Evolutionary conservation across 2,329 filamentous ascomycete genomes (phyloP).

Genomic region (Xylariaceae sp.): DNA sequence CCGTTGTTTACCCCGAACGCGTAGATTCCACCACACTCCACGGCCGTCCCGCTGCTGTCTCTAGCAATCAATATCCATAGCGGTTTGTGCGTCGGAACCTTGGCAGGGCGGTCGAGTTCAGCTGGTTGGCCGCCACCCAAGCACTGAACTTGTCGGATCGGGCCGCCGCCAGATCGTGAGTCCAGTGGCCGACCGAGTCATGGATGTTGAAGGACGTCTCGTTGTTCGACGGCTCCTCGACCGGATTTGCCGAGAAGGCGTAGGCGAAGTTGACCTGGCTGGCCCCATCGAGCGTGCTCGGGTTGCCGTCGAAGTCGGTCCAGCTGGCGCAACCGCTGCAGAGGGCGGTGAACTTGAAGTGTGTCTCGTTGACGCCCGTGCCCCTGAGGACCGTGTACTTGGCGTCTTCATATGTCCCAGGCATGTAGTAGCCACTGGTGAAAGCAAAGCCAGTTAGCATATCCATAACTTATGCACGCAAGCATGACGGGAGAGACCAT

Average conservation of each 20-base stretch:
- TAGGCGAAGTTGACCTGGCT: constrained; percentile 36
- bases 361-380: constrained; percentile 30
- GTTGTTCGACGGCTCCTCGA: constrained; percentile 33
- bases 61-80: constrained; percentile 6
- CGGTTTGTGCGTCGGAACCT: no score
- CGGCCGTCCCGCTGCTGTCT: no score
- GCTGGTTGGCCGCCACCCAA: constrained; percentile 28
- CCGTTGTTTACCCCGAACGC: no score
- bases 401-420: constrained; percentile 28
- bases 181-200: constrained; percentile 38
- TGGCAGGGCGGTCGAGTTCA: not conserved
- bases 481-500: constrained; percentile 18
- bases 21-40: no score
- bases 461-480: no score
- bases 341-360: constrained; percentile 32
- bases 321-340: constrained; percentile 39
- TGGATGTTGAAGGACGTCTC: constrained; percentile 39
- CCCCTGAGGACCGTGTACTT: constrained; percentile 33
- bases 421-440: constrained; percentile 33
- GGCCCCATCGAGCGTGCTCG: constrained; percentile 34
- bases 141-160: constrained; percentile 31
- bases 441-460: no score
- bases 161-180: constrained; percentile 32
- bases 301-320: constrained; percentile 36
- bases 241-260: constrained; percentile 34